Percentiles rank a stretch among this genome's conserved stretches.
phyloP scores from a whole-genome alignment of 2,329 filamentous ascomycete species.

The Plenodomus lindquistii region DNA sequence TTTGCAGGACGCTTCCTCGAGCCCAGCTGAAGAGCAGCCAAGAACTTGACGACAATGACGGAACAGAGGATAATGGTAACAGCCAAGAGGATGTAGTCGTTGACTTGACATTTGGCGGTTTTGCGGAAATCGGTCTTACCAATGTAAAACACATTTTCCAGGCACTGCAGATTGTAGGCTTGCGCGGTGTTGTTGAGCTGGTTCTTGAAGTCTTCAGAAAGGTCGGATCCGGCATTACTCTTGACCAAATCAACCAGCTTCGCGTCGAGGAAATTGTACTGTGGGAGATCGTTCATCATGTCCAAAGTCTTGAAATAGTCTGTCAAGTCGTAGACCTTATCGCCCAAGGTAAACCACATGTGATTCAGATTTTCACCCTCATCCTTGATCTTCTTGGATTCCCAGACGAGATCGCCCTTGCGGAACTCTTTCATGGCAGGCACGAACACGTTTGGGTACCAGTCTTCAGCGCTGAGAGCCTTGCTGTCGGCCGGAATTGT shows the following conservation, averaged over 20 bases:
- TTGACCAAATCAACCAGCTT: slow-evolving; percentile 70
- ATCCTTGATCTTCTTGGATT: slow-evolving; percentile 59
- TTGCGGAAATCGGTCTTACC: slow-evolving; percentile 86
- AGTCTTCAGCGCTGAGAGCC: slow-evolving; percentile 65
- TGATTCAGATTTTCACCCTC: slow-evolving; percentile 71
- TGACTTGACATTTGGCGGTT: slow-evolving; percentile 75
- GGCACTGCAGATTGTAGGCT: slow-evolving; percentile 74
- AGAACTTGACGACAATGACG: slow-evolving; percentile 85
- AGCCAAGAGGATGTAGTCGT: slow-evolving; percentile 86
- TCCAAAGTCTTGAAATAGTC: slow-evolving; percentile 84
- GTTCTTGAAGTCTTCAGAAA: slow-evolving; percentile 67
- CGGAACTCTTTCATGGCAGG: slow-evolving; percentile 84
- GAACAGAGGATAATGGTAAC: slow-evolving; percentile 83
- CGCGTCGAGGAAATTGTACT: slow-evolving; percentile 73
- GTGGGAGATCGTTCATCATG: slow-evolving; percentile 56
- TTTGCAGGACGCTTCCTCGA: slow-evolving; percentile 86
- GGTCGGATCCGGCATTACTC: slow-evolving; percentile 76
- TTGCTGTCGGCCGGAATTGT: slow-evolving; percentile 58
- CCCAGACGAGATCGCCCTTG: slow-evolving; percentile 82
- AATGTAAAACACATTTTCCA: slow-evolving; percentile 80
- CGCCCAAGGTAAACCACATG: slow-evolving; percentile 78
- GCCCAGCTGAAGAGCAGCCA: slow-evolving; percentile 90
- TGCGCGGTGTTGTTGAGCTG: slow-evolving; percentile 59
- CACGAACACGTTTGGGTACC: slow-evolving; percentile 77
- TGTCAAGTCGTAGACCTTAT: slow-evolving; percentile 83